These are phyloP conservation scores for Nakazawaea sp. DNA, from an alignment of 805 yeast genomes.

Conservation along the genomic window DNA sequence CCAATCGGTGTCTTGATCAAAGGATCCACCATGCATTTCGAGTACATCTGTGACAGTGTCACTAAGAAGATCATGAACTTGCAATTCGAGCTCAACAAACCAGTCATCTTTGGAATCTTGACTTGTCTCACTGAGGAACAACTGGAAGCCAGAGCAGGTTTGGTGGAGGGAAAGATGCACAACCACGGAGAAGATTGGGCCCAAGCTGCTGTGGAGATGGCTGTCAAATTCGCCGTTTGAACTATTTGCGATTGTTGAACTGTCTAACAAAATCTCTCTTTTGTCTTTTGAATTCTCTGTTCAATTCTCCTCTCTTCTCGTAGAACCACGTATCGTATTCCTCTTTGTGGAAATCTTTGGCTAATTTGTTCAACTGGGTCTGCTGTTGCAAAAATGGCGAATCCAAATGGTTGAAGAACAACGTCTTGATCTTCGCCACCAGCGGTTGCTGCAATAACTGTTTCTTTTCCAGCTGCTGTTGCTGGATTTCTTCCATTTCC, in stretches of 20 bases:
- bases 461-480: constrained; percentile 1
- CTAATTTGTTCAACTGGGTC: constrained; percentile 62
- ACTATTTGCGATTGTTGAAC: constrained; percentile 35
- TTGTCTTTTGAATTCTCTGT: constrained; percentile 65
- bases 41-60: constrained; percentile 89
- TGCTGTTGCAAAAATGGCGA: constrained; percentile 88
- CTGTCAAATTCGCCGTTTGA: constrained; percentile 29
- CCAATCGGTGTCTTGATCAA: constrained; percentile 94
- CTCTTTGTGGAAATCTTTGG: constrained; percentile 23
- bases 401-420: constrained; percentile 77
- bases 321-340: constrained; percentile 74
- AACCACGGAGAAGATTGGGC: constrained; percentile 99
- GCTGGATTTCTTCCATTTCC: constrained; percentile 25
- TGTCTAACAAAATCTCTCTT: constrained; percentile 67
- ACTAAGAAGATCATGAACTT: constrained; percentile 79
- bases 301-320: constrained; percentile 76
- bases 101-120: constrained; percentile 89
- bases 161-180: constrained; percentile 68
- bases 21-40: constrained; percentile 98
- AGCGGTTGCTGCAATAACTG: neutral
- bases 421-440: constrained; percentile 25
- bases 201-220: constrained; percentile 98
- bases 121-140: constrained; percentile 93
- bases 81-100: constrained; percentile 62
- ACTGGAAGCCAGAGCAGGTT: constrained; percentile 89